Conservation (phyloP, 192 early-diverging fungal species). For the Entomortierella beljakovae region DNA sequence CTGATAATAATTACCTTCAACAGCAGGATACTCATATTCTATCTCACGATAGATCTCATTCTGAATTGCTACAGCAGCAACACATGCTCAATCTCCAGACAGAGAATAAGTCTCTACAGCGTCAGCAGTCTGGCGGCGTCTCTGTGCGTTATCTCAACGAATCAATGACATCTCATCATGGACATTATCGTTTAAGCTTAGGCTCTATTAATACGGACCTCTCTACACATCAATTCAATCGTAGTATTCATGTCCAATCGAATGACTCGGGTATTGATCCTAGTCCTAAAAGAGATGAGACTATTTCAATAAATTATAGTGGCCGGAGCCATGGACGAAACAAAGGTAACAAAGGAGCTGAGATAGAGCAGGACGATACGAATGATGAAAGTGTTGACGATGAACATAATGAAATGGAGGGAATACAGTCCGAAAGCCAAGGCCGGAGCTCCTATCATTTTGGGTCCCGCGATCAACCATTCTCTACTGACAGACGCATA, state of each 20-base stretch:
- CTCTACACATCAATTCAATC: background rate
- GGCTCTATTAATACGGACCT: background rate
- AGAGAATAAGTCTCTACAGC: background rate
- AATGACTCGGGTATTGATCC: slow-evolving; percentile 5
- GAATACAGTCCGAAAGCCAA: too few species aligned
- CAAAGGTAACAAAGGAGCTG: background rate
- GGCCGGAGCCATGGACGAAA: background rate
- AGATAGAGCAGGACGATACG: background rate
- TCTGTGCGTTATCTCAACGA: background rate
- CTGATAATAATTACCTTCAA: background rate
- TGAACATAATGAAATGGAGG: too few species aligned
- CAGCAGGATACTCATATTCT: background rate
- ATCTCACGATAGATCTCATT: background rate
- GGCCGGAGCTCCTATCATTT: background rate
- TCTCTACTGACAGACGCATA: background rate
- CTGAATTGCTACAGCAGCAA: slow-evolving; percentile 9
- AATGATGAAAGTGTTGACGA: slow-evolving; percentile 4
- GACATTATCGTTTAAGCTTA: background rate
- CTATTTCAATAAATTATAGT: background rate
- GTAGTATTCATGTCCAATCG: background rate
- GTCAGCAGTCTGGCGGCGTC: slow-evolving; percentile 2
- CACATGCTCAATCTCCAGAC: background rate
- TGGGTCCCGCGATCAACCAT: background rate
- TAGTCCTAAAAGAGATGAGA: background rate
- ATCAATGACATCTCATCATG: background rate